phyloP scores from a whole-genome alignment of 352 stramenopile genomes.

The Globisporangium okanoganense region DNA sequence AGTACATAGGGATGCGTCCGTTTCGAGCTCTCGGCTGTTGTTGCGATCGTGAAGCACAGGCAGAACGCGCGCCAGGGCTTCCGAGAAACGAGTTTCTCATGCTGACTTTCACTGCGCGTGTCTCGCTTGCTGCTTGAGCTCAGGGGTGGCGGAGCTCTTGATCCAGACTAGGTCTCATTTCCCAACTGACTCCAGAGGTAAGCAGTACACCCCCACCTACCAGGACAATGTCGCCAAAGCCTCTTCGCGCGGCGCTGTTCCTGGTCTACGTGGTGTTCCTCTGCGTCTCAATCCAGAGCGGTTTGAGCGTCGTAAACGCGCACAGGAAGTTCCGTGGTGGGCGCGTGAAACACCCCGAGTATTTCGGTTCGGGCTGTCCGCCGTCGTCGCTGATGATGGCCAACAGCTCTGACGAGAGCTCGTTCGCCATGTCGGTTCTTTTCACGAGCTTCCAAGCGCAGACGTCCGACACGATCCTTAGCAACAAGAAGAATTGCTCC shows the following conservation, averaged over 20 bases:
- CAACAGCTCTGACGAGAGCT: constrained; percentile 23
- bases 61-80: neutral
- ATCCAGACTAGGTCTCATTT: neutral
- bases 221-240: neutral
- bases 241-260: neutral
- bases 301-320: neutral
- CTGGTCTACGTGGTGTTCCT: neutral
- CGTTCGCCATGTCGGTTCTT: constrained; percentile 24
- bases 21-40: no score
- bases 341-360: constrained; percentile 21
- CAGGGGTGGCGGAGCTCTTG: no score
- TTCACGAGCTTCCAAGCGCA: constrained; percentile 25
- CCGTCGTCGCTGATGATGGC: constrained; percentile 20
- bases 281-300: neutral
- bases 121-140: neutral
- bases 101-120: neutral
- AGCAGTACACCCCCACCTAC: neutral
- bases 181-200: neutral
- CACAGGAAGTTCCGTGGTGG: constrained; percentile 24
- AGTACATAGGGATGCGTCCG: neutral
- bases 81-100: neutral
- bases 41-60: neutral
- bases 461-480: constrained; percentile 9
- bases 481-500: constrained; percentile 19
- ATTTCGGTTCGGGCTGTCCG: constrained; percentile 24